Percentiles rank a stretch among this genome's conserved stretches.
Evolutionary conservation across 345 rosid genomes (phyloP).

Genomic region (Mangifera indica): DNA sequence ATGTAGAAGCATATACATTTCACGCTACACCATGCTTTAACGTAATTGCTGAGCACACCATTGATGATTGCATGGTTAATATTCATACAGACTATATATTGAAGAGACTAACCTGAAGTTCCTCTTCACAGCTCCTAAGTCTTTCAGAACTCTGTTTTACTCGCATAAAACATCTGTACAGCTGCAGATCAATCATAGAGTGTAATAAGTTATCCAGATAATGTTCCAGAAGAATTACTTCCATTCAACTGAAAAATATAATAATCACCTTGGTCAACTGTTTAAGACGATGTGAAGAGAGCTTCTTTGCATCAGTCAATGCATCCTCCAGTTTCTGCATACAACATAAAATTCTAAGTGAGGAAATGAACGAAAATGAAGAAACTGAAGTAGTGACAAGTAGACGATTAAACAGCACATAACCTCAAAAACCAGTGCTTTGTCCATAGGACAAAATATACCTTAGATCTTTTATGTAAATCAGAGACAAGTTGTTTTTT

Average conservation of each 20-base stretch:
- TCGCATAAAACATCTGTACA: slow-evolving; percentile 60
- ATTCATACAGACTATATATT: not conserved
- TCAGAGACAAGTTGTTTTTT: slow-evolving; percentile 47
- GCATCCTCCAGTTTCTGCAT: slow-evolving; percentile 73
- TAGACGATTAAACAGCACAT: not conserved
- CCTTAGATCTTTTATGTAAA: slow-evolving; percentile 67
- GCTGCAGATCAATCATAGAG: slow-evolving; percentile 43
- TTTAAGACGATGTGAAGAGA: slow-evolving; percentile 52
- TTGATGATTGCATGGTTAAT: not conserved
- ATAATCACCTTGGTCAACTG: slow-evolving; percentile 65
- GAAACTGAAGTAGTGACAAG: not conserved
- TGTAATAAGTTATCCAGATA: slow-evolving; percentile 19
- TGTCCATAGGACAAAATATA: slow-evolving; percentile 19
- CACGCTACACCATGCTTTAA: not conserved
- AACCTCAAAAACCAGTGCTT: not conserved
- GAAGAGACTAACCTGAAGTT: slow-evolving; percentile 63
- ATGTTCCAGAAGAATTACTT: slow-evolving; percentile 11
- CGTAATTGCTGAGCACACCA: not conserved
- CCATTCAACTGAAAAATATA: slow-evolving; percentile 8
- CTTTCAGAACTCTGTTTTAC: slow-evolving; percentile 57
- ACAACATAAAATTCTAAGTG: slow-evolving; percentile 32
- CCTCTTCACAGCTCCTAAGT: slow-evolving; percentile 66
- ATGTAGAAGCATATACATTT: not conserved
- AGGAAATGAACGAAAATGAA: slow-evolving; percentile 2
- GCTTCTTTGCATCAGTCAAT: slow-evolving; percentile 59